These are phyloP conservation scores for Oryza coarctata DNA, from an alignment of 176 grass and related monocot species.

Conservation along the genomic window DNA sequence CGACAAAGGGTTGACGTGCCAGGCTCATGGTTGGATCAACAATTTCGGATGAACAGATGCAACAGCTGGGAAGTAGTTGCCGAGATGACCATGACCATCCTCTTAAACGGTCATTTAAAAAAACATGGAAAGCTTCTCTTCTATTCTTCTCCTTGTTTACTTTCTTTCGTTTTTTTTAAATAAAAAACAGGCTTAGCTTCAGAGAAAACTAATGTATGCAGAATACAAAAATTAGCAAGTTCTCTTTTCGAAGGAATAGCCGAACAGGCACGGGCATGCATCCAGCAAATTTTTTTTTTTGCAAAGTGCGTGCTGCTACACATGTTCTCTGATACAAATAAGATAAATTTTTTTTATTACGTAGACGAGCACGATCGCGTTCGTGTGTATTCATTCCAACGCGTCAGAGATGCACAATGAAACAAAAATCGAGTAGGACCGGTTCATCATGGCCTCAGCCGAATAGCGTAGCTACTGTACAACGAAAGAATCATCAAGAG, in stretches of 20 bases:
- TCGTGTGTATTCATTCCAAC: background rate
- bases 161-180: background rate
- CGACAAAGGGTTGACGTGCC: too few relatives aligned
- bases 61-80: background rate
- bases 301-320: background rate
- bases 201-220: background rate
- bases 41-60: background rate
- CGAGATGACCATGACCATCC: background rate
- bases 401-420: background rate
- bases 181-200: background rate
- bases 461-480: constrained; percentile 33
- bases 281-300: background rate
- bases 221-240: background rate
- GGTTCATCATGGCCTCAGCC: background rate
- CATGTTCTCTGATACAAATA: constrained; percentile 10
- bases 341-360: constrained; percentile 20
- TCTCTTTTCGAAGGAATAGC: background rate
- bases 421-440: background rate
- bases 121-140: background rate
- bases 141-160: background rate
- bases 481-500: constrained; percentile 7
- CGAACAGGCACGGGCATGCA: background rate
- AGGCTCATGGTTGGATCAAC: background rate
- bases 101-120: background rate
- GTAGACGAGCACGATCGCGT: background rate